A percentile compares a stretch with the other conserved stretches of the same genome.
Evolutionary conservation across 116 monocot species (phyloP).

Genomic region (Iris pallida): DNA sequence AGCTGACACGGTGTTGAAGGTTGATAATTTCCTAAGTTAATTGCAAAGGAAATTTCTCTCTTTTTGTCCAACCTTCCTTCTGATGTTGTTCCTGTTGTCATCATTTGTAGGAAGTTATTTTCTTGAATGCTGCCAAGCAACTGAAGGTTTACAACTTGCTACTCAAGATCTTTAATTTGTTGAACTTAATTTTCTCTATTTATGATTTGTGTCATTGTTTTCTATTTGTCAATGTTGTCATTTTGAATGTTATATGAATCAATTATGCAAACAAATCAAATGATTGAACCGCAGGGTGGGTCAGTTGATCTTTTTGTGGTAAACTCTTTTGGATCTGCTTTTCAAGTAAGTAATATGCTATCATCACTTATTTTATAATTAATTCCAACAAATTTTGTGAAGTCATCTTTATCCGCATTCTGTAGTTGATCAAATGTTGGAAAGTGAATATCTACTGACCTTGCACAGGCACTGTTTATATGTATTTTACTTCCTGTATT

Average conservation of each 20-base stretch:
- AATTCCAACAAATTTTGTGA: too few relatives aligned
- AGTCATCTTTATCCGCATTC: too few relatives aligned
- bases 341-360: conserved; percentile 53
- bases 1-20: conserved; percentile 94
- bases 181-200: not conserved
- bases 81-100: conserved; percentile 21
- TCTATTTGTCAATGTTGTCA: not conserved
- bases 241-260: not conserved
- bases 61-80: conserved; percentile 5
- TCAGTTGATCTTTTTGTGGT: conserved; percentile 94
- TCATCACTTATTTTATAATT: not conserved
- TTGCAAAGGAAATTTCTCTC: not conserved
- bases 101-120: conserved; percentile 74
- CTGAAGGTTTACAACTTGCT: conserved; percentile 60
- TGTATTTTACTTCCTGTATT: conserved; percentile 86
- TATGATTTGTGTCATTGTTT: too few relatives aligned
- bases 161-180: conserved; percentile 8
- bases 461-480: conserved; percentile 77
- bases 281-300: conserved; percentile 50
- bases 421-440: too few relatives aligned
- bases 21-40: conserved; percentile 13
- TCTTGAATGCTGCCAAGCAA: conserved; percentile 66
- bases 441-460: not conserved
- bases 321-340: conserved; percentile 95
- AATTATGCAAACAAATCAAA: conserved; percentile 1